Evolutionary conservation across 495 filamentous ascomycete species (phyloP), one percentile per base, ranked within the genome.

Genomic region (Neurospora hispaniola): DNA sequence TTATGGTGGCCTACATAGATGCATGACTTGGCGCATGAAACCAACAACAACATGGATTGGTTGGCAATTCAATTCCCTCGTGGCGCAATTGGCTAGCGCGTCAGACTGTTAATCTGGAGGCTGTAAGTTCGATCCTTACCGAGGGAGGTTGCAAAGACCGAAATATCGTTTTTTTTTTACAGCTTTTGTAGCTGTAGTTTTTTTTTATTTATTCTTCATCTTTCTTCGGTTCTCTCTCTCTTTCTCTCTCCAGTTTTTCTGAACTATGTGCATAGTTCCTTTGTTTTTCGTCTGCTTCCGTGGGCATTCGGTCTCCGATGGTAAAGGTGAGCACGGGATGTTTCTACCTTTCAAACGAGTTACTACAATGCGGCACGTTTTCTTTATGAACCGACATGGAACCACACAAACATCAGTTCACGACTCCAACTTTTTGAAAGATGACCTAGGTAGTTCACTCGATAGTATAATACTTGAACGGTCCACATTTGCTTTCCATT

Each of bases 81-180:
- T 72, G 71, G 71, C 71, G 71, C 71, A 72, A 72, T 72, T 72
- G 71, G 71, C 40, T 46, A 68, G 71, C 40, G 54, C 54, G 54
- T 62, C 54, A 62, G 54, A 38, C 35, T 38, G 35, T 38, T 38
- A 38, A 38, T 38, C 35, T 38, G 35, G 35, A 38, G 35, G 35
- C 35, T 38, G 35, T 38, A 38, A 38, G 35, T 62, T 62, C 54
- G 54, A 62, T 35, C 54, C 54, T 62, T 62, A 62, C 54, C 54
- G 54, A 62, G 54, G 54, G 54, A 62, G 54, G 54, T 62, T 62
- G 54, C 6, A 1, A 62, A 1, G 16, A 35, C 54, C 12, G 8
- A 62, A 35, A 31, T 31, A 16, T 16, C 0, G 7, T 9, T 31
- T 62, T 62, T 35, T 59, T 4, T n/a, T n/a, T n/a, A n/a, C n/a